Evolutionary conservation across 1,284 basidiomycete species (phyloP), one percentile per base, ranked within the genome.

Genomic region (Peniophora sp.): DNA sequence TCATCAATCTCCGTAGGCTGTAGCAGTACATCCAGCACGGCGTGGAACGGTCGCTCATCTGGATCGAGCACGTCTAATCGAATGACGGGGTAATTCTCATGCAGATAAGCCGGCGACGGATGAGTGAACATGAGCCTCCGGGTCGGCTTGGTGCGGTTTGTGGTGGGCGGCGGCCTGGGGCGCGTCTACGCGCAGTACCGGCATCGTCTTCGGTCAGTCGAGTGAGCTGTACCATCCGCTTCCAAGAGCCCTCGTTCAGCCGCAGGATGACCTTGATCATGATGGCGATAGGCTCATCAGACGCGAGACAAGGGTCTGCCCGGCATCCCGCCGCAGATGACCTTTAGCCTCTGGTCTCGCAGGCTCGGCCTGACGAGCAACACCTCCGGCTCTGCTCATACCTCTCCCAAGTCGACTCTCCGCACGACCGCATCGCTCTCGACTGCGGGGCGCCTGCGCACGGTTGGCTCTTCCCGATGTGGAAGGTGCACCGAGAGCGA

Each of bases 1-100:
- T 81, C 79, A 55, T 92, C 89, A 47, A 81, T 71, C 56, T 89
- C 86, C 1, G 81, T 78, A 2, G 91, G 89, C 53, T 92, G 89
- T 34, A 95, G 64, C 47, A 92, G 72, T 2, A 88, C 76, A 53
- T 90, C 86, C 6, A 92, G 68, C 3, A 74, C 64, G n/a, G 90
- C 66, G 5, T 85, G 76, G 18, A 95, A 65, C 18, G 79, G 73
- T 17, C 79, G 71, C 24, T 78, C 76, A 61, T 94, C 91, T 2
- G 68, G 60, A 60, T 91, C 93, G 5, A 68, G 76, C 12, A 93
- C 72, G 37, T 78, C 71, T 36, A 95, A 70, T n/a, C n/a, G n/a
- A 15, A 63, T 62, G 54, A 95, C 80, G 0, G 85, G 81, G 58
- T 86, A 86, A 36, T 78, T 72, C 63, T 95, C 92, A 52, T 85